These are phyloP conservation scores for Exsudoporus frostii DNA, from an alignment of 768 basidiomycete genomes.

Conservation along the genomic window DNA sequence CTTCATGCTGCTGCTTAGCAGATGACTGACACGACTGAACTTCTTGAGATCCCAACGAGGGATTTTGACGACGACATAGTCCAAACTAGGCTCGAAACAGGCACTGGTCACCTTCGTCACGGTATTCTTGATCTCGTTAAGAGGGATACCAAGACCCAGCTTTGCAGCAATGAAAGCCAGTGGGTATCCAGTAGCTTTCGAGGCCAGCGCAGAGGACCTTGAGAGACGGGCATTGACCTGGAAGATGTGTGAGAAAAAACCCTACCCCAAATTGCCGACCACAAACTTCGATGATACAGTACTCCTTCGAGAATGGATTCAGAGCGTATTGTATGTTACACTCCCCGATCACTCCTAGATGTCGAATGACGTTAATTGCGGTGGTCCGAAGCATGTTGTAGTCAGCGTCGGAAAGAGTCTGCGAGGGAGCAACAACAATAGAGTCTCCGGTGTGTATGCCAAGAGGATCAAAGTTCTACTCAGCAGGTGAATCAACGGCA, in stretches of 20 bases:
- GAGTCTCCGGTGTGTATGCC: conserved; percentile 99
- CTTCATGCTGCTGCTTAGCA: conserved; percentile 96
- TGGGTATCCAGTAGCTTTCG: conserved; percentile 98
- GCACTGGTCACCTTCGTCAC: conserved; percentile 96
- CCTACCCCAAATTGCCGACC: not conserved
- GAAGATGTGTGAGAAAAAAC: conserved; percentile 1
- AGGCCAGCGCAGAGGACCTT: conserved; percentile 94
- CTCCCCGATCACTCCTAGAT: conserved; percentile 95
- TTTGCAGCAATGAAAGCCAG: conserved; percentile 98
- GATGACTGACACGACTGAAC: conserved; percentile 89
- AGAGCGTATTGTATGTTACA: conserved; percentile 99
- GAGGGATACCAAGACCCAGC: conserved; percentile 92
- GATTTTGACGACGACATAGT: conserved; percentile 98
- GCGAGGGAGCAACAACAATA: conserved; percentile 96
- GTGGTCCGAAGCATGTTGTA: conserved; percentile 99
- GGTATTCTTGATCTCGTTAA: conserved; percentile 97
- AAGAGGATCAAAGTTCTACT: conserved; percentile 95
- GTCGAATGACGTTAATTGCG: conserved; percentile 98
- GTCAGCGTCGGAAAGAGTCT: conserved; percentile 97
- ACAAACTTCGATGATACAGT: conserved; percentile 94
- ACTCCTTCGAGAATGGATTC: conserved; percentile 92
- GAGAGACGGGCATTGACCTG: conserved; percentile 96
- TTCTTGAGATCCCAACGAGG: conserved; percentile 99
- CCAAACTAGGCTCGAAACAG: conserved; percentile 97
- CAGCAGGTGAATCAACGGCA: not conserved